Conservation (phyloP, 225 moss, liverwort and hornwort genomes). For the Thuidium tamariscinum region DNA sequence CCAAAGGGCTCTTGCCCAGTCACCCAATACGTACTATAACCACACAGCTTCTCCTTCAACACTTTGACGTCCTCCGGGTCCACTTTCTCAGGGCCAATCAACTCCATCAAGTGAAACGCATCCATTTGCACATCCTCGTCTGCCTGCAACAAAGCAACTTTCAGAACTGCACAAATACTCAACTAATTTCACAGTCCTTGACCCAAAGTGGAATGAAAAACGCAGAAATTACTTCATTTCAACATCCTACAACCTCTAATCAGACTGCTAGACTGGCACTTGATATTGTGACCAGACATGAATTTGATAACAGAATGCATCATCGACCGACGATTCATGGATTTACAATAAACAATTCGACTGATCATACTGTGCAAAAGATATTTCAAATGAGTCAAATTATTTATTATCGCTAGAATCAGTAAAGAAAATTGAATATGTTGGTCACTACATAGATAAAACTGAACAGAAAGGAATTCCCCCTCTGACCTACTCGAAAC, state of each 20-base stretch:
- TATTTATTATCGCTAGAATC: not conserved
- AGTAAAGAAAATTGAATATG: not conserved
- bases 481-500: not conserved
- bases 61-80: conserved; percentile 87
- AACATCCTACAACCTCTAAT: not conserved
- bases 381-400: not conserved
- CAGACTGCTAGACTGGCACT: not conserved
- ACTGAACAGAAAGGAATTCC: not conserved
- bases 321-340: not conserved
- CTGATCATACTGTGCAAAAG: not conserved
- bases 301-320: not conserved
- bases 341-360: not conserved
- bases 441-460: not conserved
- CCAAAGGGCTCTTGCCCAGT: conserved; percentile 95
- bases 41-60: conserved; percentile 81
- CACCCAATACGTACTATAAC: conserved; percentile 90
- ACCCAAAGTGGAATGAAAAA: not conserved
- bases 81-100: conserved; percentile 95
- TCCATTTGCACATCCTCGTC: conserved; percentile 45
- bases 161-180: not conserved
- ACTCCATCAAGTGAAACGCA: conserved; percentile 80
- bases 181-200: not conserved
- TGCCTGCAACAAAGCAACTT: conserved; percentile 5
- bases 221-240: not conserved
- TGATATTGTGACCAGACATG: not conserved